A percentile compares a stretch with the other conserved stretches of the same genome.
Conservation (phyloP, 148 eudicot genomes). For the Camellia sinensis region DNA sequence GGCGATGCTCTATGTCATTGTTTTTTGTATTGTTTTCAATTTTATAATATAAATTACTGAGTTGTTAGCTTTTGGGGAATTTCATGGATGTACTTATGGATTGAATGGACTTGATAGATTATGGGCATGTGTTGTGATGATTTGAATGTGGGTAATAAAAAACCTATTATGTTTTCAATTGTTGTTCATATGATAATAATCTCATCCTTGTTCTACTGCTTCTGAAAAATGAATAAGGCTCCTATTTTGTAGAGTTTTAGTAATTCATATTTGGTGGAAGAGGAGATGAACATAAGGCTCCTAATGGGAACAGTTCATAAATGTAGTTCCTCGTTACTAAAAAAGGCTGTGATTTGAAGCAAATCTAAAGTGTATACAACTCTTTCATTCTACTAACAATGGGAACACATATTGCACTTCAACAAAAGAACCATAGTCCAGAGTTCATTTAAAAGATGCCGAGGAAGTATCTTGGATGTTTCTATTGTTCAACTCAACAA, state of each 20-base stretch:
- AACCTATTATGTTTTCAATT: no score
- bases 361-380: background rate
- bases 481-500: no score
- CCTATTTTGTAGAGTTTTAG: background rate
- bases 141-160: no score
- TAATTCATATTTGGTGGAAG: background rate
- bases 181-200: constrained; percentile 95
- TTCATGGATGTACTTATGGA: no score
- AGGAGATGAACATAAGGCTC: background rate
- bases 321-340: background rate
- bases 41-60: no score
- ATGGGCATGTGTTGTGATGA: no score
- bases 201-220: constrained; percentile 96
- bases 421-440: background rate
- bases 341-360: background rate
- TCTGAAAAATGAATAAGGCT: constrained; percentile 38
- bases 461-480: no score
- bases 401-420: background rate
- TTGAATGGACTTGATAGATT: no score
- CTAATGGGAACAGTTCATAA: background rate
- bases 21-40: no score
- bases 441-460: no score
- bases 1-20: no score
- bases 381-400: background rate
- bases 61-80: no score